Conservation (phyloP, 345 rosid species). For the Sonneratia alba region DNA sequence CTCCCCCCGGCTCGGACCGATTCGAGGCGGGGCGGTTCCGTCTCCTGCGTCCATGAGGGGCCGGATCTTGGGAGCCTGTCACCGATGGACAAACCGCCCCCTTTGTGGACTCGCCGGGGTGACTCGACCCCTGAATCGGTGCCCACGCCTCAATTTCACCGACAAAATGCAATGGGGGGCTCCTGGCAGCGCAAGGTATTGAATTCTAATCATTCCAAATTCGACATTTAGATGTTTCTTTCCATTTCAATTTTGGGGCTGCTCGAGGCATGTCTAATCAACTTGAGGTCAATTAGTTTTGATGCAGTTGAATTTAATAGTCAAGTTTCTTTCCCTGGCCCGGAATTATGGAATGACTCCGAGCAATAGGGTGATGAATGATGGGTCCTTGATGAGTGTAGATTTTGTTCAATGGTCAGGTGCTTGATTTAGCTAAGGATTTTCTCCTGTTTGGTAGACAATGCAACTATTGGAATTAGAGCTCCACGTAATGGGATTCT, state of each 20-base stretch:
- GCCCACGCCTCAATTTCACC: conserved; percentile 18
- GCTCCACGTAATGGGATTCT: neutral
- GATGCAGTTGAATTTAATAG: neutral
- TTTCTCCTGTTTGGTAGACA: neutral
- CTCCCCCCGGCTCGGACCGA: conserved; percentile 1
- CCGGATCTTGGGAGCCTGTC: conserved; percentile 13
- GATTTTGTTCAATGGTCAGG: neutral
- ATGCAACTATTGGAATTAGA: neutral
- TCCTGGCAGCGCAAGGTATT: conserved; percentile 48
- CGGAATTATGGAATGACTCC: neutral
- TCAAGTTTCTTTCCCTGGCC: neutral
- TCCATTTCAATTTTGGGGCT: no score
- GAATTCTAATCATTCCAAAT: neutral
- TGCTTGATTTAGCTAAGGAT: neutral
- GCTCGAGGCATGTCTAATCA: neutral
- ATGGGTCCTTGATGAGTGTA: neutral
- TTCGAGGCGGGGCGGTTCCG: conserved; percentile 27
- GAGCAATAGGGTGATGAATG: neutral
- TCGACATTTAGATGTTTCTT: neutral
- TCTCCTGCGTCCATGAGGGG: conserved; percentile 27
- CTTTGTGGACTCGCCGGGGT: conserved; percentile 14
- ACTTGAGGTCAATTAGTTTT: neutral
- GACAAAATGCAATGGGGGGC: conserved; percentile 23
- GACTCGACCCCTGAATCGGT: conserved; percentile 23
- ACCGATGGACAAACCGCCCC: conserved; percentile 10